phyloP scores from a whole-genome alignment of 1,139 yeast species.

The Protomyces gravidus region DNA sequence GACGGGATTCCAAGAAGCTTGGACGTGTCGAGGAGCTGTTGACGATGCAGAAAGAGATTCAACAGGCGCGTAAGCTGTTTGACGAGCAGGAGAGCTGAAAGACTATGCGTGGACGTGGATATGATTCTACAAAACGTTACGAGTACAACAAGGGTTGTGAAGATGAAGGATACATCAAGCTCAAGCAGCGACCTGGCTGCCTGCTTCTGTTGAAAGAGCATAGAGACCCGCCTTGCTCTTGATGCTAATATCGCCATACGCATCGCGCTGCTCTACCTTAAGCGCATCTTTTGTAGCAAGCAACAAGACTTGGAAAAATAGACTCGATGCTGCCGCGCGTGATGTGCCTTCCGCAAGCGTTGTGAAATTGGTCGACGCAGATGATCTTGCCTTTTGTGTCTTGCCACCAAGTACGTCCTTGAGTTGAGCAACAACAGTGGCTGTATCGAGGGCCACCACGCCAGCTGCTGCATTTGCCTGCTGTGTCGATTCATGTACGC shows the following conservation, averaged over 20 bases:
- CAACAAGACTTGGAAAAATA: slow-evolving; percentile 78
- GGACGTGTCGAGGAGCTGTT: slow-evolving; percentile 81
- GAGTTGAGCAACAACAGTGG: neutral
- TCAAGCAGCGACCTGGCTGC: neutral
- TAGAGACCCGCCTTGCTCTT: slow-evolving; percentile 10
- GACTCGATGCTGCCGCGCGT: slow-evolving; percentile 60
- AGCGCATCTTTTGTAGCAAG: slow-evolving; percentile 76
- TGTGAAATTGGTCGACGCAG: slow-evolving; percentile 15
- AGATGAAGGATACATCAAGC: too few species aligned
- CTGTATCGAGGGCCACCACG: neutral
- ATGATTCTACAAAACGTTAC: neutral
- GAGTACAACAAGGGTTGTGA: neutral
- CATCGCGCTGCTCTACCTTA: slow-evolving; percentile 54
- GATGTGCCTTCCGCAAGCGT: slow-evolving; percentile 9
- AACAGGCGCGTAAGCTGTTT: slow-evolving; percentile 75
- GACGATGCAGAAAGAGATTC: slow-evolving; percentile 66
- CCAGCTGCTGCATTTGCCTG: neutral
- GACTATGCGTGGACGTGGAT: slow-evolving; percentile 1
- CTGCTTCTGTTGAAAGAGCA: slow-evolving; percentile 8
- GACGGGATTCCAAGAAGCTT: slow-evolving; percentile 76
- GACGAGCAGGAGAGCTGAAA: slow-evolving; percentile 46
- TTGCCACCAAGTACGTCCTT: neutral
- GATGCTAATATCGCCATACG: slow-evolving; percentile 60
- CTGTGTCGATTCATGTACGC: neutral
- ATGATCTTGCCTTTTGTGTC: neutral